Conservation (phyloP, 176 grass and related monocot species). For the Eremochloa ophiuroides region DNA sequence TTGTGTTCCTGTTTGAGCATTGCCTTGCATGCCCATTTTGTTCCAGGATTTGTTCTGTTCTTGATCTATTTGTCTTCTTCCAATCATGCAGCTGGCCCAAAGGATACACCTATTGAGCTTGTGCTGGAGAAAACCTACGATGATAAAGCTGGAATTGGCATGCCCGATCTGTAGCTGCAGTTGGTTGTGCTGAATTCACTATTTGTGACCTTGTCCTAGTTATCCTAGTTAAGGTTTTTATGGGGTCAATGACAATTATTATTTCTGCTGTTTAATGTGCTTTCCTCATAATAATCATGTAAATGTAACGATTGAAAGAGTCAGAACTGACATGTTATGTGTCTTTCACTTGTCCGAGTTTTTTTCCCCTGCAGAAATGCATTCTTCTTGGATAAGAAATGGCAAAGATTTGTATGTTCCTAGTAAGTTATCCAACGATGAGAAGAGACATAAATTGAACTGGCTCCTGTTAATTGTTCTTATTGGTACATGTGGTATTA, state of each 20-base stretch:
- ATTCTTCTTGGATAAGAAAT: background rate
- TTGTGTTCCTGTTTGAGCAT: background rate
- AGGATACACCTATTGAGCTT: conserved; percentile 82
- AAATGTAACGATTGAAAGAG: background rate
- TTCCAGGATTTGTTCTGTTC: background rate
- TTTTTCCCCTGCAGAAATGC: background rate
- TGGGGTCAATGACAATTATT: background rate
- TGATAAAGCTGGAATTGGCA: conserved; percentile 45
- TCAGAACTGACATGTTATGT: background rate
- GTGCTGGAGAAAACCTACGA: conserved; percentile 84
- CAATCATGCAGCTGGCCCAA: conserved; percentile 40
- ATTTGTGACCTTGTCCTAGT: background rate
- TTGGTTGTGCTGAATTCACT: background rate
- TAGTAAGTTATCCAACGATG: too few relatives aligned
- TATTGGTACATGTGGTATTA: too few relatives aligned
- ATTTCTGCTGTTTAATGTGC: background rate
- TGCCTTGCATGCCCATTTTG: background rate
- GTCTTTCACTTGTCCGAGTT: background rate
- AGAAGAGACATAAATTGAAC: too few relatives aligned
- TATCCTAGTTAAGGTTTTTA: background rate
- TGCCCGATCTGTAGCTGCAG: background rate
- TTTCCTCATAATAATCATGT: background rate
- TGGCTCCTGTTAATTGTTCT: too few relatives aligned
- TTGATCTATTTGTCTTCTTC: background rate
- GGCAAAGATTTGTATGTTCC: background rate